Conservation (phyloP, 2,329 filamentous ascomycete species). For the Capronia epimyces region DNA sequence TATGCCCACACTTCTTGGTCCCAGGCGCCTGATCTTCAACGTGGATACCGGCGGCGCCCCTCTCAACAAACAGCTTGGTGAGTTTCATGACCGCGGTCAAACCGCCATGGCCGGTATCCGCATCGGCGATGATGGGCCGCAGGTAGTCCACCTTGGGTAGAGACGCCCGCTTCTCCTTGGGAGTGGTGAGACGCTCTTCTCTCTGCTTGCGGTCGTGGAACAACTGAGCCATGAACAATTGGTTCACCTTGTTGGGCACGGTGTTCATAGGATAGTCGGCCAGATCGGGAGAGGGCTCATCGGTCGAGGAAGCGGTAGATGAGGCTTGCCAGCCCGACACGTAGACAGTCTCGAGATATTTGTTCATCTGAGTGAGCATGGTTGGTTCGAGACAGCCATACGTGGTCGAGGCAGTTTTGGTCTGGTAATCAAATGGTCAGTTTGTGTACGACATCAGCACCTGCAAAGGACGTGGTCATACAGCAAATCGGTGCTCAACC, state of each 20-base stretch:
- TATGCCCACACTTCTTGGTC: slow-evolving; percentile 99
- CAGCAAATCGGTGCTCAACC: slow-evolving; percentile 79
- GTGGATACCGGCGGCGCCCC: slow-evolving; percentile 94
- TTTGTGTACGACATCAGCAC: too few relatives aligned
- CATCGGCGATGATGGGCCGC: slow-evolving; percentile 91
- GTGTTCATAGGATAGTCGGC: slow-evolving; percentile 98
- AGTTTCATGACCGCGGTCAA: slow-evolving; percentile 99
- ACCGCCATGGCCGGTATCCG: slow-evolving; percentile 93
- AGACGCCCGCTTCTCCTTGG: slow-evolving; percentile 65
- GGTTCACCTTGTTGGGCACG: slow-evolving; percentile 95
- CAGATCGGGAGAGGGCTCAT: slow-evolving; percentile 95
- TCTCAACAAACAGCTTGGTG: slow-evolving; percentile 94
- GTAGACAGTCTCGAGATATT: slow-evolving; percentile 97
- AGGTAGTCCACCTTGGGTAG: slow-evolving; percentile 86
- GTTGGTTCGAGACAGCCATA: slow-evolving; percentile 97
- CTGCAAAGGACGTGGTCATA: slow-evolving; percentile 36
- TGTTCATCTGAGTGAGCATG: slow-evolving; percentile 99
- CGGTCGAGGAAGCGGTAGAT: slow-evolving; percentile 86
- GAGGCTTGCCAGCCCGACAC: slow-evolving; percentile 99
- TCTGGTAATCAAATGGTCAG: slow-evolving; percentile 46
- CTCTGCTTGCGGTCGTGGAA: slow-evolving; percentile 99
- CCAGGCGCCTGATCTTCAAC: slow-evolving; percentile 98
- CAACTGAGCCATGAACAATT: slow-evolving; percentile 96
- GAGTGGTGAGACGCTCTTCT: slow-evolving; percentile 77
- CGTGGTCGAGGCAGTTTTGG: slow-evolving; percentile 80